Evolutionary conservation across 495 filamentous ascomycete species (phyloP), one percentile per base, ranked within the genome.

Genomic region (Trypethelium eluteriae): DNA sequence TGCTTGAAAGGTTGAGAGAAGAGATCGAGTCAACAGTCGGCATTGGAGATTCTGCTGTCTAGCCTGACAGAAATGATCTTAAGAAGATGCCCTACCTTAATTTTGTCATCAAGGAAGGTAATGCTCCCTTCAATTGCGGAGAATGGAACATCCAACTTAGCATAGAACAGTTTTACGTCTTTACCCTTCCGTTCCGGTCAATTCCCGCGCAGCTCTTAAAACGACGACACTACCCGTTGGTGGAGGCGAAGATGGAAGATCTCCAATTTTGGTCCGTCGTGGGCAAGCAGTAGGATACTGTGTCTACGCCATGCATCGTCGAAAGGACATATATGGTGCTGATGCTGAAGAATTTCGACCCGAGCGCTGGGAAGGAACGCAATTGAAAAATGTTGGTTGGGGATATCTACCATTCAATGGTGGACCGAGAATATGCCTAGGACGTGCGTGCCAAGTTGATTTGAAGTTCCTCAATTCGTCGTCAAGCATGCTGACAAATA

Each of bases 341-440:
- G 82, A 86, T 67, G 81, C 83, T 0, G 75, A 78, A 0, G 66
- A 79, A 18, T 89, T 81, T 71, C 72, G 75, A 0, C 86, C 86
- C 0, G 81, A 82, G 46, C 72, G 86, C 4, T 89, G 86, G 85
- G 72, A 75, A 56, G 57, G 32, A 12, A 77, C 81, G 39, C 68
- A 70, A 1, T 14, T 65, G 14, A 47, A 16, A 39, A 39, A 39
- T 18, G 70, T 65, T 4, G 57, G 57, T 0, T 69, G 68, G 68
- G 49, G 35, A 25, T 69, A 49, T 44, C 12, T 68, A 10, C 68
- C 68, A 10, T 68, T 69, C 61, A 36, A 35, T 39, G 68, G 66
- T 18, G 68, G 68, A 7, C 66, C 57, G 2, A 38, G 68, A 6
- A 41, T 68, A 16, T 69, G 68, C 65, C 38, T 65, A 32, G 68